These are phyloP conservation scores for Fusarium protoensiforme DNA, from an alignment of 2,329 filamentous ascomycete genomes.

Conservation along the genomic window DNA sequence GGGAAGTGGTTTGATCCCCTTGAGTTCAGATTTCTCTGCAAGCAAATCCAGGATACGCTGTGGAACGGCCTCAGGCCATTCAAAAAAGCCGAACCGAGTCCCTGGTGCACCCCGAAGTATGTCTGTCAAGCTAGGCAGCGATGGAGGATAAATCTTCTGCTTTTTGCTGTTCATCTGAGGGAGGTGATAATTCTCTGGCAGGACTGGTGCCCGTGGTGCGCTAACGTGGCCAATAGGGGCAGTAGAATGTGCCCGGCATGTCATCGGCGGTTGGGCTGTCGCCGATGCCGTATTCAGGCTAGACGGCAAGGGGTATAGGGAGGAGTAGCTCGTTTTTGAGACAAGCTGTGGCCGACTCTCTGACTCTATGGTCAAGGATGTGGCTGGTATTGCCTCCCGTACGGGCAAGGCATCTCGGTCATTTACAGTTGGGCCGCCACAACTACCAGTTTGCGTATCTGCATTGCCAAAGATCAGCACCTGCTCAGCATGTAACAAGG, in stretches of 20 bases:
- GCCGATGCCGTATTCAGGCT: not conserved
- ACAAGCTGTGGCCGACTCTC: not conserved
- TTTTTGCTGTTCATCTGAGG: not conserved
- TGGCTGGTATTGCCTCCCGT: not conserved
- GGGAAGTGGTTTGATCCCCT: not conserved
- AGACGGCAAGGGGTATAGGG: not conserved
- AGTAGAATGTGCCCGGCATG: not conserved
- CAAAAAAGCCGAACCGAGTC: not conserved
- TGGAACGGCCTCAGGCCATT: not conserved
- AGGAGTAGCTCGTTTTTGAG: not conserved
- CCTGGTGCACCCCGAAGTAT: not conserved
- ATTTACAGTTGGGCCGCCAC: not conserved
- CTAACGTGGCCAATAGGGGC: not conserved
- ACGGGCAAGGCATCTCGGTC: not conserved
- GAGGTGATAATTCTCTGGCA: not conserved
- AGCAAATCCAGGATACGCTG: not conserved
- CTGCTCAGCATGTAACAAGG: not conserved
- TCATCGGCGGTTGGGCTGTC: no score
- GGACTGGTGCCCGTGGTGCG: not conserved
- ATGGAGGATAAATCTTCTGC: not conserved
- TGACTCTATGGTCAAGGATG: not conserved
- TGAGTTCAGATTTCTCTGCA: not conserved
- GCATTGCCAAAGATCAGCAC: not conserved
- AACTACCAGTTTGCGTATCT: not conserved
- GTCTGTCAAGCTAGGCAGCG: not conserved